These are phyloP conservation scores for Prunus persica DNA, from an alignment of 306 rosid species.

Conservation along the genomic window Prunus_persica_NCBIv2 NC_034011.1:21480001-21480500, in stretches of 20 bases:
- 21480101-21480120: constrained; percentile 59
- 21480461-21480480: constrained; percentile 20
- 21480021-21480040: constrained; percentile 36
- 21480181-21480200: constrained; percentile 49
- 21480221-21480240: constrained; percentile 45
- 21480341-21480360: constrained; percentile 22
- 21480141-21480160: constrained; percentile 29
- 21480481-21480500: constrained; percentile 24
- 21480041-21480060: constrained; percentile 14
- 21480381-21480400: constrained; percentile 90
- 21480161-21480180: constrained; percentile 21
- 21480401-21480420: constrained; percentile 86
- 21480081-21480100: constrained; percentile 20
- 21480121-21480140: constrained; percentile 45
- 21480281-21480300: constrained; percentile 91
- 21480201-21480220: constrained; percentile 82
- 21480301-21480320: constrained; percentile 61
- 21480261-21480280: constrained; percentile 70
- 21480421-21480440: constrained; percentile 62
- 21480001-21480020: constrained; percentile 12
- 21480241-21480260: constrained; percentile 58
- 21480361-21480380: constrained; percentile 22
- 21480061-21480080: constrained; percentile 3
- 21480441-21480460: constrained; percentile 32
- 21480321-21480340: constrained; percentile 33